These are phyloP conservation scores for Candida boleticola DNA, from an alignment of 805 yeast genomes.

Conservation along the genomic window DNA sequence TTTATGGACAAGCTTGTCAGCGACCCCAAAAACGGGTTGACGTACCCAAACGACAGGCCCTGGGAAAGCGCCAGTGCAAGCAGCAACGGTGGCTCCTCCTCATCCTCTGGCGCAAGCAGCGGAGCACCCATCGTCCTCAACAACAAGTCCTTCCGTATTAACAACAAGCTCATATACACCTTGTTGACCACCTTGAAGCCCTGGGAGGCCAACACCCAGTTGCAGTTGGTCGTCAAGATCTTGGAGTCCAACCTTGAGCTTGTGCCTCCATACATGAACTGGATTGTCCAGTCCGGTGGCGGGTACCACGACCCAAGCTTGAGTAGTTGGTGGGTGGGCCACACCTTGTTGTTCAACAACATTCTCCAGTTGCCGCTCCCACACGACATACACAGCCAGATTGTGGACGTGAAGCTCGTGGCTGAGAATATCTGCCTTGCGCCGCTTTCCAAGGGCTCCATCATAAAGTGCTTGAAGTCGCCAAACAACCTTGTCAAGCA, in stretches of 20 bases:
- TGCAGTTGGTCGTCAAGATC: slow-evolving; percentile 50
- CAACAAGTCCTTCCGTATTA: slow-evolving; percentile 52
- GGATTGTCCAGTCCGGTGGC: slow-evolving; percentile 52
- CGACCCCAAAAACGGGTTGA: slow-evolving; percentile 48
- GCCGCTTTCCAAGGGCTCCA: slow-evolving; percentile 54
- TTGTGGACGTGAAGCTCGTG: slow-evolving; percentile 21
- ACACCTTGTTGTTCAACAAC: slow-evolving; percentile 57
- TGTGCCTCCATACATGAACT: slow-evolving; percentile 64
- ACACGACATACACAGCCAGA: neutral
- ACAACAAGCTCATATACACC: slow-evolving; percentile 66
- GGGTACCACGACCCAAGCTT: slow-evolving; percentile 78
- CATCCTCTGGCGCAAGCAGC: slow-evolving; percentile 6
- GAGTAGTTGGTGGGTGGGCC: slow-evolving; percentile 81
- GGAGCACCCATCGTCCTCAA: slow-evolving; percentile 50
- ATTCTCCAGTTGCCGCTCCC: slow-evolving; percentile 52
- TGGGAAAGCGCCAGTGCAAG: slow-evolving; percentile 39
- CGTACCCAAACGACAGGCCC: slow-evolving; percentile 45
- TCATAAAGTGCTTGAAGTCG: slow-evolving; percentile 53
- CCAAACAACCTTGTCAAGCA: slow-evolving; percentile 56
- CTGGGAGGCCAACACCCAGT: slow-evolving; percentile 70
- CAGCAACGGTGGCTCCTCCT: slow-evolving; percentile 11
- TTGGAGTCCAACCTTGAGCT: slow-evolving; percentile 63
- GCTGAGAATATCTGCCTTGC: slow-evolving; percentile 63
- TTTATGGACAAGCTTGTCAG: slow-evolving; percentile 51
- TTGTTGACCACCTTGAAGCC: slow-evolving; percentile 70